Evolutionary conservation across 2,329 filamentous ascomycete genomes (phyloP), one percentile per base, ranked within the genome.

Genomic region (Calonectria leucothoes): DNA sequence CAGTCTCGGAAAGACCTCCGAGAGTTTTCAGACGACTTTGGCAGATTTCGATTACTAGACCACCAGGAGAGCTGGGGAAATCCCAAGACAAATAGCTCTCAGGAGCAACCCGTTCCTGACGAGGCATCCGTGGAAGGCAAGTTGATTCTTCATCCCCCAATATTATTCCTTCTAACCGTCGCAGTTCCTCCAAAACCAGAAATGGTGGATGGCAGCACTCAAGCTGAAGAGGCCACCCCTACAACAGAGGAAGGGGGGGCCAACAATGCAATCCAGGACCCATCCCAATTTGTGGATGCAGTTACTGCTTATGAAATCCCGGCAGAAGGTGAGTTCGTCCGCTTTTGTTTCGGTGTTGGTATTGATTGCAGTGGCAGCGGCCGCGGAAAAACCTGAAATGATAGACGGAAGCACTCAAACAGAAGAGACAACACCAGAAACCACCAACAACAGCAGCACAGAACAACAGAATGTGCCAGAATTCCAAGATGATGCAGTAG

Each of bases 321-420:
- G 35, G 55, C 23, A 27, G n/a, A 27, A 39, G 35, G 55, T 59
- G 20, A 14, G 52, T 39, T 20, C 14, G 17, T 23, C n/a, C n/a
- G 6, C 33, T 5, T n/a, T 23, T 23, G 7, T 14, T 25, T 23
- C n/a, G 6, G n/a, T 23, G 2, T 23, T 23, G 12, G 25, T 39
- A 23, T 33, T 49, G 5, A 59, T 29, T 14, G 23, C 20, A 14
- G 27, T 20, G n/a, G 37, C 11, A 35, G 39, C 55, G 23, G 27
- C 31, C 11, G 25, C 6, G 31, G 25, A 45, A 20, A 49, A 14
- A 11, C 45, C 45, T 1, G 35, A 57, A 49, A 68, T 37, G 48
- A 15, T 48, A 52, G 20, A 67, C 7, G 61, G 55, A 23, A 61
- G 71, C 63, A 67, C 52, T 23, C 67, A 70, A 17, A 70, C 71